These are phyloP conservation scores for Euphorbia schlechtendalii DNA, from an alignment of 441 rosid genomes.

Conservation along the genomic window DNA sequence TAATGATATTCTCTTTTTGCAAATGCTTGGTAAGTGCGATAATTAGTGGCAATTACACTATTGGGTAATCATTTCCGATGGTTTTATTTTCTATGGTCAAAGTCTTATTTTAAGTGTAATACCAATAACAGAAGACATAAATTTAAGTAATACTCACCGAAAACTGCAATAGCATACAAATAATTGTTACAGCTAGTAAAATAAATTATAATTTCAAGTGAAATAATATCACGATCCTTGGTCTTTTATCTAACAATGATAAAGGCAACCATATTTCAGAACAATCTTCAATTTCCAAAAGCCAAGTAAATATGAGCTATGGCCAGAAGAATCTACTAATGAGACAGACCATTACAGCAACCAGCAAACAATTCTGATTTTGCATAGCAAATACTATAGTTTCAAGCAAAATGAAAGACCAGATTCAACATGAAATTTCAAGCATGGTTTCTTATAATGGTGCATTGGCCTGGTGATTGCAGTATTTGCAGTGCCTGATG, in stretches of 20 bases:
- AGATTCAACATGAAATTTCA: no score
- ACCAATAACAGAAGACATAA: background rate
- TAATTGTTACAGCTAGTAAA: background rate
- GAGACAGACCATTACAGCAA: no score
- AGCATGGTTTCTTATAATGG: no score
- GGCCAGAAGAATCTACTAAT: no score
- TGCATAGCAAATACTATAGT: no score
- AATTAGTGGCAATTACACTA: slow-evolving; percentile 19
- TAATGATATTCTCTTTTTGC: background rate
- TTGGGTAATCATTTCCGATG: background rate
- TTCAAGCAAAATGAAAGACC: no score
- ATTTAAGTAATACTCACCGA: background rate
- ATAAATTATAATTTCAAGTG: background rate
- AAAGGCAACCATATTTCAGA: background rate
- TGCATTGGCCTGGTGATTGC: no score
- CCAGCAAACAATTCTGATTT: no score
- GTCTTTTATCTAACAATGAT: background rate
- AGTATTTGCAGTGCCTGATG: background rate
- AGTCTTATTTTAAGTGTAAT: background rate
- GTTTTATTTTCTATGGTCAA: background rate
- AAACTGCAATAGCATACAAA: background rate
- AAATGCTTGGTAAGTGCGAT: slow-evolving; percentile 2
- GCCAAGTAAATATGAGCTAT: background rate
- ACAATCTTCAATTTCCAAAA: background rate
- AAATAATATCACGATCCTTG: background rate